Percentiles rank a stretch among this genome's conserved stretches.
Conservation (phyloP, 139 green algal genomes). For the Chlorella sorokiniana region DNA sequence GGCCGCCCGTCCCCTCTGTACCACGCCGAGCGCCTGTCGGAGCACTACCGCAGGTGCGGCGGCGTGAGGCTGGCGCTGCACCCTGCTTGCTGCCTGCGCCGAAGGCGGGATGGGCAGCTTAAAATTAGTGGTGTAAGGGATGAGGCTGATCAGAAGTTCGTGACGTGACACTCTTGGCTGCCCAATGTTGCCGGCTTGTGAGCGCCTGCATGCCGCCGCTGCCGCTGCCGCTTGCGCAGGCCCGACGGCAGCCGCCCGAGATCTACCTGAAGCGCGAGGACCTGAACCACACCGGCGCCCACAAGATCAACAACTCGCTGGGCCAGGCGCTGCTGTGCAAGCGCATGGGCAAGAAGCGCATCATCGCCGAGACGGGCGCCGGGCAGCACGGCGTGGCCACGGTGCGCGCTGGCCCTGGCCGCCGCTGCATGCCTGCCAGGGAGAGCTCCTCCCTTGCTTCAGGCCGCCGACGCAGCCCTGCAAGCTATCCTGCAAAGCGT, state of each 20-base stretch:
- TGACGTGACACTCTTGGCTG: neutral
- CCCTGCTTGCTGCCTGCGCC: no score
- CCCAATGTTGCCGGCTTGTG: neutral
- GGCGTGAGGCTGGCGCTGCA: neutral
- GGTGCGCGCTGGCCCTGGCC: slow-evolving; percentile 45
- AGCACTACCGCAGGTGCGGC: slow-evolving; percentile 74
- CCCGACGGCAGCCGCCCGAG: slow-evolving; percentile 68
- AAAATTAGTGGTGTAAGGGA: no score
- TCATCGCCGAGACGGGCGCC: slow-evolving; percentile 98
- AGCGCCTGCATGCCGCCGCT: neutral
- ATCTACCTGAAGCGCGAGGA: slow-evolving; percentile 99
- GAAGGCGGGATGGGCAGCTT: no score
- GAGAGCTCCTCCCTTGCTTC: no score
- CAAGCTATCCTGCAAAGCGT: neutral
- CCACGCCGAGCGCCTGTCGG: slow-evolving; percentile 90
- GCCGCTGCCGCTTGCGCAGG: slow-evolving; percentile 22
- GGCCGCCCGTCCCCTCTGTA: slow-evolving; percentile 94
- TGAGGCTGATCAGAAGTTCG: no score
- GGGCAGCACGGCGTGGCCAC: slow-evolving; percentile 99
- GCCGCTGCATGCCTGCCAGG: neutral
- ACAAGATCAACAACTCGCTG: slow-evolving; percentile 99
- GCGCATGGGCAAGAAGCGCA: slow-evolving; percentile 94
- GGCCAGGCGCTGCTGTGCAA: slow-evolving; percentile 94
- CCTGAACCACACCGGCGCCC: slow-evolving; percentile 98
- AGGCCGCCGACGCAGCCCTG: neutral